Conservation (phyloP, 2,329 filamentous ascomycete species). For the Endoconidiophora laricicola region DNA sequence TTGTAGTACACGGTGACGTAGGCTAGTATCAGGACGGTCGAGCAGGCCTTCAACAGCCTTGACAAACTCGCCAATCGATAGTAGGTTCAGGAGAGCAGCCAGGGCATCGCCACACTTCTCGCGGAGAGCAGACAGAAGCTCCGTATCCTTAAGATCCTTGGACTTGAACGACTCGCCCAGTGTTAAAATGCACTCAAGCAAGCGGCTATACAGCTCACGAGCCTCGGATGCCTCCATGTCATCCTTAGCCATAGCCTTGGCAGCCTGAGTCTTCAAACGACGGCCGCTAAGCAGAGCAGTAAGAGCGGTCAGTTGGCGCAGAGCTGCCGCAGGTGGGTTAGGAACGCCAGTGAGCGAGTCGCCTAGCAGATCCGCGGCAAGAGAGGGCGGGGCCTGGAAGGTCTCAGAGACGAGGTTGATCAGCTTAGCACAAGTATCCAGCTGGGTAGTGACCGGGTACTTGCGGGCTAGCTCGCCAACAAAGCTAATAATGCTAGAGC, state of each 20-base stretch:
- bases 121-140: constrained; percentile 25
- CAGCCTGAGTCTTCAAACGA: constrained; percentile 38
- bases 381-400: constrained; percentile 54
- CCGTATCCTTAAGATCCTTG: constrained; percentile 6
- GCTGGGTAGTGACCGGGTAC: constrained; percentile 59
- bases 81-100: constrained; percentile 62
- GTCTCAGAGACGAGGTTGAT: constrained; percentile 60
- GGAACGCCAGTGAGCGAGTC: constrained; percentile 12
- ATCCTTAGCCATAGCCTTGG: constrained; percentile 39
- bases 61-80: constrained; percentile 79
- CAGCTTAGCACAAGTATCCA: constrained; percentile 62
- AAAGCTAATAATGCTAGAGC: constrained; percentile 55
- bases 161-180: constrained; percentile 51
- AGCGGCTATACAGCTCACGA: constrained; percentile 49
- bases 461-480: constrained; percentile 54
- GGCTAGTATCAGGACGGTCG: constrained; percentile 53
- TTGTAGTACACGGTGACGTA: constrained; percentile 63
- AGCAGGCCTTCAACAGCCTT: constrained; percentile 73
- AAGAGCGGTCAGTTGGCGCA: constrained; percentile 38
- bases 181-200: constrained; percentile 47
- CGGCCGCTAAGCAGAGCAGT: constrained; percentile 41
- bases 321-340: constrained; percentile 33
- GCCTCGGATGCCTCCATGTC: constrained; percentile 51
- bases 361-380: constrained; percentile 58
- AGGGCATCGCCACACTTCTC: constrained; percentile 51